Evolutionary conservation across 2,329 filamentous ascomycete genomes (phyloP).

Genomic region (Colletotrichum echinochloae): DNA sequence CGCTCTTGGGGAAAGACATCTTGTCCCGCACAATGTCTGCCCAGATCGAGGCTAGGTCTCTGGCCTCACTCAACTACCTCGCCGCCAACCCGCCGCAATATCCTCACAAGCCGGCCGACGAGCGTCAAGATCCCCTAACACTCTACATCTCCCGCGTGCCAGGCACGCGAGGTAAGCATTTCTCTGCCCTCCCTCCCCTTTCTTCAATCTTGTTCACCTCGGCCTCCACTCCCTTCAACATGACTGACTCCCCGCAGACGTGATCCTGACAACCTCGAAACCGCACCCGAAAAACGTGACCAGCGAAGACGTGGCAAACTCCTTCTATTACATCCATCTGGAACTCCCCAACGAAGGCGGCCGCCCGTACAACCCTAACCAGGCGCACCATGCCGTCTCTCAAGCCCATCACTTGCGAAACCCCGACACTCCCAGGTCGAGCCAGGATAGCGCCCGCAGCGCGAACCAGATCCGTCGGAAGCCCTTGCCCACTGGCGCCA

Average conservation of each 20-base stretch:
- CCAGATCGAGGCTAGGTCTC: conserved; percentile 81
- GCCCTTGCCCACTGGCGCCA: conserved; percentile 57
- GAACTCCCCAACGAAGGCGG: conserved; percentile 68
- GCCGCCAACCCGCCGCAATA: conserved; percentile 90
- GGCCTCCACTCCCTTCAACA: conserved; percentile 33
- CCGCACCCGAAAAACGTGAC: conserved; percentile 91
- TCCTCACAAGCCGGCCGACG: conserved; percentile 79
- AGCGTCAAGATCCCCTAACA: conserved; percentile 76
- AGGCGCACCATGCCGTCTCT: conserved; percentile 46
- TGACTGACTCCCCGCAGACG: conserved; percentile 66
- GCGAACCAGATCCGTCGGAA: conserved; percentile 64
- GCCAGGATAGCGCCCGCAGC: conserved; percentile 56
- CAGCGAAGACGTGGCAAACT: conserved; percentile 85
- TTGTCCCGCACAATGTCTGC: conserved; percentile 47
- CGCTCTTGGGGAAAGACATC: background rate
- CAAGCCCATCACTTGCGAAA: conserved; percentile 41
- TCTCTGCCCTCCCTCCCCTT: conserved; percentile 39
- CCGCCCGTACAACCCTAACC: conserved; percentile 3
- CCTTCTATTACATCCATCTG: conserved; percentile 91
- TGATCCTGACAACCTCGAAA: conserved; percentile 92
- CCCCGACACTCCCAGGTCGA: conserved; percentile 54
- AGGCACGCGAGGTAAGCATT: conserved; percentile 79
- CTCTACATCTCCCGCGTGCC: conserved; percentile 96
- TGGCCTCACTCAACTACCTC: conserved; percentile 82
- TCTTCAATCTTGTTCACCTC: conserved; percentile 39